Conservation (phyloP, 1,284 basidiomycete species). For the Moesziomyces sp. region DNA sequence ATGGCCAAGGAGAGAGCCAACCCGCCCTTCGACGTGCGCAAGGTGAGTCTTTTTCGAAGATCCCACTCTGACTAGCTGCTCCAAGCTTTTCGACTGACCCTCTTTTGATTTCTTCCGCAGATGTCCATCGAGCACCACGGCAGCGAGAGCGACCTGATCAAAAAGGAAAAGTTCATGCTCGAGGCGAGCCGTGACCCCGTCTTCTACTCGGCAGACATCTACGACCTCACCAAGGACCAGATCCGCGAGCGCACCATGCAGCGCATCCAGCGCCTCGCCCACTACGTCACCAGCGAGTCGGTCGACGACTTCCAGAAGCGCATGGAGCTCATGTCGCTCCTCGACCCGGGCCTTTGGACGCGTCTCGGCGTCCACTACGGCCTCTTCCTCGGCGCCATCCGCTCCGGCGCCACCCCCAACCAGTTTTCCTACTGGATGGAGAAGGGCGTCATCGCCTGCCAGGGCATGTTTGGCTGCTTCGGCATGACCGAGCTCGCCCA, state of each 20-base stretch:
- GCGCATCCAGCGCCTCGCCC: conserved; percentile 57
- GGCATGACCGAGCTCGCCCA: conserved; percentile 72
- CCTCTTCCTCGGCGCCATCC: conserved; percentile 70
- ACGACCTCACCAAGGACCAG: conserved; percentile 73
- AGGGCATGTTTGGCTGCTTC: conserved; percentile 73
- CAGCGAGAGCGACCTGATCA: conserved; percentile 65
- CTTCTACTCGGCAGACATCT: conserved; percentile 72
- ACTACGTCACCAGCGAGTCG: conserved; percentile 63
- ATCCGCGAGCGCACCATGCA: conserved; percentile 68
- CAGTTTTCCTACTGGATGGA: conserved; percentile 72
- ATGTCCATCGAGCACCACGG: conserved; percentile 69
- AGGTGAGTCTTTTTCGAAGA: conserved; percentile 49
- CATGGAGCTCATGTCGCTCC: conserved; percentile 70
- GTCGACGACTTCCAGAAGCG: conserved; percentile 70
- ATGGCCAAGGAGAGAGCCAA: conserved; percentile 70
- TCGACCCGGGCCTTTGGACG: conserved; percentile 73
- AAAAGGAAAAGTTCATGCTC: conserved; percentile 69
- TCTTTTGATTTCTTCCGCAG: conserved; percentile 14
- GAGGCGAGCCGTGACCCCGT: conserved; percentile 71
- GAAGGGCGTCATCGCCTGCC: conserved; percentile 71
- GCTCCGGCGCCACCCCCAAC: conserved; percentile 63
- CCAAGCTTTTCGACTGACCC: neutral
- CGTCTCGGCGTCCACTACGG: conserved; percentile 73
- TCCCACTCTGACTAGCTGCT: neutral
- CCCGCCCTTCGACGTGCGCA: conserved; percentile 71